Evolutionary conservation across 306 rosid species (phyloP), one percentile per base, ranked within the genome.

Genomic region (Ormosia emarginata): DNA sequence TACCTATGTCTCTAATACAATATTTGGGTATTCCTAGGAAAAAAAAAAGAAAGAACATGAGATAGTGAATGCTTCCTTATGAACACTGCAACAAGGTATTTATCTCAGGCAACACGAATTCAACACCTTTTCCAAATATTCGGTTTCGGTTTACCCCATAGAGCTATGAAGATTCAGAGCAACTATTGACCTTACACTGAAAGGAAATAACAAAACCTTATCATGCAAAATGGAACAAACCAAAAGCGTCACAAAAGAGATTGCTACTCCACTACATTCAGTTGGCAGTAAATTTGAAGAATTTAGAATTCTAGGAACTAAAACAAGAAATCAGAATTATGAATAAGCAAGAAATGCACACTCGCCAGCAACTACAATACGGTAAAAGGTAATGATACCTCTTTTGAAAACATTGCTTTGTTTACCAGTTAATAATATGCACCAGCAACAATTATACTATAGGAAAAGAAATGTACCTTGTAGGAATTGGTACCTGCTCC

Each of bases 91-190:
- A 58, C 56, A 7, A 44, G 39, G 49, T 62, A 73, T 71, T 11
- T 11, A 58, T 58, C 58, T 55, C 64, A 36, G 40, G 72, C 44
- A 63, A 64, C 72, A 79, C 7, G 41, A 41, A 74, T 43, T 62
- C 71, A 32, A 56, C 90, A 93, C 99, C 99, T 89, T 96, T 84
- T 96, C 97, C 92, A 96, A 79, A 84, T 96, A 96, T 13, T 93
- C 39, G 97, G 98, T 79, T 89, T 90, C 39, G 86, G 85, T 84
- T 88, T 87, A 85, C 99, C 99, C 99, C 99, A 96, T 14, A 98
- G 99, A 96, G 92, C 86, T 96, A 89, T 89, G 95, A 81, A 96
- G 98, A 89, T 96, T 96, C 79, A 96, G 78, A 53, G 90, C 97
- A 84, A 96, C 98, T 71, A 96, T 88, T 61, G 98, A 91, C 90